Base-by-base conservation (phyloP, 2,329 filamentous ascomycete species). In the Fusarium palustre region DNA sequence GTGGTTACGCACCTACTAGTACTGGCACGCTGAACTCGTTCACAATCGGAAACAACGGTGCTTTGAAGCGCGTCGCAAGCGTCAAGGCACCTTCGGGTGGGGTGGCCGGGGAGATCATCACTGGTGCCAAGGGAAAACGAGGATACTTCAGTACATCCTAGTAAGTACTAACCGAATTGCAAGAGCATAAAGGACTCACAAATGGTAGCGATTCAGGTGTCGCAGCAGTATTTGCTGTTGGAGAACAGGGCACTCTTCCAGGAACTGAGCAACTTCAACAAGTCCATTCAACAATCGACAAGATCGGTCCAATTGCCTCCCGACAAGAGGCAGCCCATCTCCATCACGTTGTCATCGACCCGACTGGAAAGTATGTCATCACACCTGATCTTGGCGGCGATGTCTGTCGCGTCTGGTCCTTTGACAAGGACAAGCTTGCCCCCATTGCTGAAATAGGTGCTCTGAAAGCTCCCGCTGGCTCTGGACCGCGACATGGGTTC, bases 21-120 rank as follows among this genome's bases (percentile, higher is more conserved):
- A 59, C 72, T 5, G 72, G 72, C 1, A 67, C 72, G 0, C 11
- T 74, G 13, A 74, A 74, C 56, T 74, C 72, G 2, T 74, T 74
- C 53, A 62, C 58, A 0, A 59, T 74, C 1, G 57, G 49, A 1
- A 20, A 54, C 2, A 24, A 53, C 3, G 72, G 72, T 16, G 52
- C 43, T 18, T 45, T 74, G 8, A 53, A 36, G 4, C 59, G 41
- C 7, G 48, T 74, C 28, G 55, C 45, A 2, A 61, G 72, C 0
- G 58, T 74, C 5, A 58, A 43, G 5, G 72, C 72, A 0, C 62
- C 62, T 1, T 25, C 47, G 7, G 71, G 54, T 2, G 70, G 63
- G 3, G 72, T 74, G 0, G 72, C 72, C 22, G 72, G 72, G 1
- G 66, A 59, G 3, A 59, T 74, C 2, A 16, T 74, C 5, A 73